These are phyloP conservation scores for Colletotrichum navitas DNA, from an alignment of 2,329 filamentous ascomycete genomes.

Conservation along the genomic window DNA sequence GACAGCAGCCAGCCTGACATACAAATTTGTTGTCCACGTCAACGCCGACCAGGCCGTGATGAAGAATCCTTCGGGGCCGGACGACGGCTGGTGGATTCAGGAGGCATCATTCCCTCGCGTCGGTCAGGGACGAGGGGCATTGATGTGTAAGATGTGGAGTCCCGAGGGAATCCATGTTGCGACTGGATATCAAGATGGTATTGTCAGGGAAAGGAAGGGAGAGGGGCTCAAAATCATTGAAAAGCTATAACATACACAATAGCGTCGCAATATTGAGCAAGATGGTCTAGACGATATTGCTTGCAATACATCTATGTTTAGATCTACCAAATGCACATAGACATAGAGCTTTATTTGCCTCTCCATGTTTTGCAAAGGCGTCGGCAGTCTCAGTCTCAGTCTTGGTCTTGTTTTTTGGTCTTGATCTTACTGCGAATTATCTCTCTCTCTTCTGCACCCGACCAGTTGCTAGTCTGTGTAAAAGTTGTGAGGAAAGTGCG, in stretches of 20 bases:
- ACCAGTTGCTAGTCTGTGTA: background rate
- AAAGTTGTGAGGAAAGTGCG: background rate
- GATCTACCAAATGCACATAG: background rate
- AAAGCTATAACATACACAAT: background rate
- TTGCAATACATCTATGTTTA: background rate
- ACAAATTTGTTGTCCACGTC: constrained; percentile 66
- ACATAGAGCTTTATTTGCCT: background rate
- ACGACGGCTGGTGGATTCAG: constrained; percentile 66
- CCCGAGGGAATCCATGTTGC: constrained; percentile 65
- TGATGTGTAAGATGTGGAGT: constrained; percentile 67
- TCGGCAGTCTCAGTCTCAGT: too few species aligned
- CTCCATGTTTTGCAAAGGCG: background rate
- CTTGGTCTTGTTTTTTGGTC: too few species aligned
- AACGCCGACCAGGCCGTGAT: constrained; percentile 63
- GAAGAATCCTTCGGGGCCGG: constrained; percentile 47
- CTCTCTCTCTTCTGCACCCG: background rate
- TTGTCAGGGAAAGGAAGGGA: constrained; percentile 47
- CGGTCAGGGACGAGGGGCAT: constrained; percentile 59
- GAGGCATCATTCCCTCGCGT: constrained; percentile 63
- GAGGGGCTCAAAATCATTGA: constrained; percentile 46
- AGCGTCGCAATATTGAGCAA: too few species aligned
- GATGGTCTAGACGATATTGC: background rate
- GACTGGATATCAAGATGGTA: constrained; percentile 67
- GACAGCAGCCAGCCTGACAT: constrained; percentile 61
- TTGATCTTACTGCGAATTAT: background rate